Percentiles rank a stretch among this genome's conserved stretches.
Evolutionary conservation across 2,329 filamentous ascomycete genomes (phyloP).

Genomic region (Nemania serpens): DNA sequence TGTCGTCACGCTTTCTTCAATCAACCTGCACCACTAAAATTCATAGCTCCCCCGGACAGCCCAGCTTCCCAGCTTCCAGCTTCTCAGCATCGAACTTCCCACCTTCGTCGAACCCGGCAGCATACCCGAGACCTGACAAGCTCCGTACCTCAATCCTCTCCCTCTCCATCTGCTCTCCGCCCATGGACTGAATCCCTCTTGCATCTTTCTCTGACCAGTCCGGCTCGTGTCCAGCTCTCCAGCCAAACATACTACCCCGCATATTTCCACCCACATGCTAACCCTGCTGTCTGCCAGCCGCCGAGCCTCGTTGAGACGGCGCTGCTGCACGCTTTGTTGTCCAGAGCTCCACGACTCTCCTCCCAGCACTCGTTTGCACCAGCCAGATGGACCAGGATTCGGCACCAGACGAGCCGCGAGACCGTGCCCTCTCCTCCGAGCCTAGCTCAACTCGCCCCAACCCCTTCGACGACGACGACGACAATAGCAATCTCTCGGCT

Average conservation of each 20-base stretch:
- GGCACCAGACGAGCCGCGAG: constrained; percentile 56
- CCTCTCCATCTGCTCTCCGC: constrained; percentile 11
- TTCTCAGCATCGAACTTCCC: constrained; percentile 6
- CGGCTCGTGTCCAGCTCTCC: constrained; percentile 23
- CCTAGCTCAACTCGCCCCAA: constrained; percentile 66
- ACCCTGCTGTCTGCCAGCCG: constrained; percentile 53
- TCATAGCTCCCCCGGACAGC: constrained; percentile 10
- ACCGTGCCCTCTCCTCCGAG: constrained; percentile 66
- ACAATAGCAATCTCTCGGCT: constrained; percentile 51
- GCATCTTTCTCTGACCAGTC: constrained; percentile 28
- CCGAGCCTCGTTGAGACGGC: constrained; percentile 59
- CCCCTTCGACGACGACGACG: constrained; percentile 64
- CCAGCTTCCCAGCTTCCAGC: constrained; percentile 8
- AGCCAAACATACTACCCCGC: constrained; percentile 29
- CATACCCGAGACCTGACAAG: constrained; percentile 9
- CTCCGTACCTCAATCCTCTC: constrained; percentile 9
- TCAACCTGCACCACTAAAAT: constrained; percentile 8
- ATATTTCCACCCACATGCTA: constrained; percentile 58
- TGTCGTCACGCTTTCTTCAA: constrained; percentile 22
- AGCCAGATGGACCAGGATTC: constrained; percentile 61
- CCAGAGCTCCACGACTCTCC: constrained; percentile 52
- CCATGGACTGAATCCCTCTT: constrained; percentile 28
- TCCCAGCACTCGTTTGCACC: constrained; percentile 45
- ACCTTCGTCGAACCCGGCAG: constrained; percentile 18
- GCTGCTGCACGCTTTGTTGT: constrained; percentile 47